Base-by-base conservation (phyloP, 2,329 filamentous ascomycete genomes). In the Trichophyton mentagrophytes region DNA sequence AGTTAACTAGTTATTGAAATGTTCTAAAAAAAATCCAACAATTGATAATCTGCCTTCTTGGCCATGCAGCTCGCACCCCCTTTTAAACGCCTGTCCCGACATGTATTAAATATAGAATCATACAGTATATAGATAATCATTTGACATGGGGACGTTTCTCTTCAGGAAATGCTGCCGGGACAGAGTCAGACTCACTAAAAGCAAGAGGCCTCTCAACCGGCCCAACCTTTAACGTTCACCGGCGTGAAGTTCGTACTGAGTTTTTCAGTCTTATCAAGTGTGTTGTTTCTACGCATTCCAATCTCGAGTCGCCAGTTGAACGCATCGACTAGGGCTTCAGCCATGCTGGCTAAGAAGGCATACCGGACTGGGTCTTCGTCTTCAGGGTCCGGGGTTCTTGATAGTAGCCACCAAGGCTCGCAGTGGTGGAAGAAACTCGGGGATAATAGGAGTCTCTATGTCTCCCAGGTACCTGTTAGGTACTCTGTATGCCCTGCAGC, bases 291-390 rank as follows among this genome's bases (percentile, higher is more conserved):
- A 13, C 60, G 62, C 60, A 65, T 44, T 11, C 65, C 66, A 33
- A 63, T 61, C 59, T 65, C 61, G 9, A 69, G 61, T 25, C 64
- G 60, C 61, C 65, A 68, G 57, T 69, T 69, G 49, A 68, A 67
- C 6, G 67, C 66, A 20, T 66, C 60, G 2, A 61, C 59, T 33
- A 68, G 61, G 46, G 63, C 49, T 1, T 68, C 66, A 27, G 25
- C 25, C 25, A 27, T 27, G 25, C 25, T 27, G 25, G 25, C 25
- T 38, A 70, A 20, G 11, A 71, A 63, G 0, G 68, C 67, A 61
- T 70, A 71, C 1, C 68, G 67, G 11, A 70, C 58, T 1, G 68
- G 69, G 59, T 71, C 69, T 3, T 33, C 2, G 53, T 71, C 69
- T 22, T 30, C 44, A 1, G 68, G 68, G 53, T 70, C 67, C 1